phyloP scores from a whole-genome alignment of 257 asterid genomes.

The Solanum sparsipilum region DNA sequence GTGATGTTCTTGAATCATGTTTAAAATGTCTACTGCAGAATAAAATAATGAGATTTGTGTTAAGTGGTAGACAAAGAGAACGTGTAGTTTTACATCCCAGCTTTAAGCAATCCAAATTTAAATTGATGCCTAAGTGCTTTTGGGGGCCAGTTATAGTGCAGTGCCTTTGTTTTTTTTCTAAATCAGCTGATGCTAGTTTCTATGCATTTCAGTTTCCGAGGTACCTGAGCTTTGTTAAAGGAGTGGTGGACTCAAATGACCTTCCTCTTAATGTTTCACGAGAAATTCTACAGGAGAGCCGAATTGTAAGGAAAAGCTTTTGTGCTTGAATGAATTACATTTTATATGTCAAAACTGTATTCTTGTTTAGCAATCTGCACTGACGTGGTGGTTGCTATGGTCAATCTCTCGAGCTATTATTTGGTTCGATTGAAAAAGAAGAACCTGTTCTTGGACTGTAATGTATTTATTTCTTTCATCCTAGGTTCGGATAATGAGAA shows the following conservation, averaged over 20 bases:
- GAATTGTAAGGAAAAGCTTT: conserved; percentile 53
- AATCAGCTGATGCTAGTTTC: conserved; percentile 1
- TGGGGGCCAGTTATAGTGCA: not conserved
- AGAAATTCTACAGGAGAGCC: conserved; percentile 99
- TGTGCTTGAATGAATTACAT: not conserved
- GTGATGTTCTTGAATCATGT: not conserved
- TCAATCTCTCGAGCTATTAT: not conserved
- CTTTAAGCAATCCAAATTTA: not conserved
- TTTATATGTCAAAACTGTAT: not conserved
- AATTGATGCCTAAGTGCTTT: not conserved
- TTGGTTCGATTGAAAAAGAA: not conserved
- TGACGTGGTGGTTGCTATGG: not conserved
- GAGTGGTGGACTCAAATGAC: conserved; percentile 95
- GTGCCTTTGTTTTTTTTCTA: not conserved
- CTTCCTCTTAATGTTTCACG: conserved; percentile 97
- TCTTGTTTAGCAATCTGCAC: not conserved
- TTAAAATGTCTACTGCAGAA: not conserved
- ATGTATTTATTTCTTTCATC: not conserved
- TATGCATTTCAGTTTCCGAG: conserved; percentile 73
- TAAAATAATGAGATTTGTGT: not conserved
- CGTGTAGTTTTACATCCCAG: not conserved
- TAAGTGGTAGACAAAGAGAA: not conserved
- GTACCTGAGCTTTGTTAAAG: conserved; percentile 96
- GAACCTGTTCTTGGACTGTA: not conserved
- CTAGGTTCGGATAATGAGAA: conserved; percentile 95